Percentiles rank a stretch among this genome's conserved stretches.
Evolutionary conservation across 495 filamentous ascomycete genomes (phyloP).

Genomic region (Aspergillus sclerotiicarbonarius): DNA sequence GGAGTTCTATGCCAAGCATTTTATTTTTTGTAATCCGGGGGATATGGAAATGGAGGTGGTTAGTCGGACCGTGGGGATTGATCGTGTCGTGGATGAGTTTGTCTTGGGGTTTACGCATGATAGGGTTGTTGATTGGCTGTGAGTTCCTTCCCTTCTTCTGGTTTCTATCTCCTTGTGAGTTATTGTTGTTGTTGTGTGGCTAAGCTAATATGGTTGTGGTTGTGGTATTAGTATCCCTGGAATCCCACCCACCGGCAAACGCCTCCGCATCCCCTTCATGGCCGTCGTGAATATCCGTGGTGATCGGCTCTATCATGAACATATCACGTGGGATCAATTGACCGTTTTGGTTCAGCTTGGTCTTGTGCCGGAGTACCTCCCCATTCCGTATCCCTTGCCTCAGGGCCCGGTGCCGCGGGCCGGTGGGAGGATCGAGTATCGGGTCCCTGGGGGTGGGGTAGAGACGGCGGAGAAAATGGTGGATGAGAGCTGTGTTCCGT

Average conservation of each 20-base stretch:
- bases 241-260: slow-evolving; percentile 60
- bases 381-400: too few species aligned
- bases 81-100: slow-evolving; percentile 55
- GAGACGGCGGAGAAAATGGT: too few species aligned
- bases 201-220: too few species aligned
- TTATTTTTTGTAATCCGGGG: slow-evolving; percentile 63
- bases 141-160: slow-evolving; percentile 6
- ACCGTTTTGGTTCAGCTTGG: slow-evolving; percentile 69
- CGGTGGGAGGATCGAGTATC: too few species aligned
- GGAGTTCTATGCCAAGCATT: slow-evolving; percentile 64
- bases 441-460: too few species aligned
- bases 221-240: slow-evolving; percentile 63
- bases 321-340: slow-evolving; percentile 79
- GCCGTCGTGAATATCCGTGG: slow-evolving; percentile 70
- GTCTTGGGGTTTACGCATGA: slow-evolving; percentile 61
- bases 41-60: slow-evolving; percentile 61
- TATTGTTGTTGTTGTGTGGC: too few species aligned
- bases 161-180: slow-evolving; percentile 4
- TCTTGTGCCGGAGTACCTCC: too few species aligned
- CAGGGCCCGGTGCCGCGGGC: too few species aligned
- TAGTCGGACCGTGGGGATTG: slow-evolving; percentile 59
- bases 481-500: too few species aligned
- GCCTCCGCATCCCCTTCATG: slow-evolving; percentile 63
- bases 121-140: slow-evolving; percentile 64
- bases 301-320: slow-evolving; percentile 70